Evolutionary conservation across 2,329 filamentous ascomycete genomes (phyloP).

Genomic region (Lachnellula arida): DNA sequence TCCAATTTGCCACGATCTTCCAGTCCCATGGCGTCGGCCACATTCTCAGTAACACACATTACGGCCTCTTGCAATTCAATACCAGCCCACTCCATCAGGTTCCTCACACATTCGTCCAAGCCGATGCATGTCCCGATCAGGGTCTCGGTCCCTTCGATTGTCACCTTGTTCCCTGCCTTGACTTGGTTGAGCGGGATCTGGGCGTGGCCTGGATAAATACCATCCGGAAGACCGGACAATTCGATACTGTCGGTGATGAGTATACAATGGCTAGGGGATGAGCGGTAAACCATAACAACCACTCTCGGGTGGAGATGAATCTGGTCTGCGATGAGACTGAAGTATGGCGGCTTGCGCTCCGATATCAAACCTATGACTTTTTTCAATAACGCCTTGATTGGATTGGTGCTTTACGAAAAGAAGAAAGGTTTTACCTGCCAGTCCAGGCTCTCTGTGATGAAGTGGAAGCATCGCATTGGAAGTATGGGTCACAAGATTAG

Average conservation of each 20-base stretch:
- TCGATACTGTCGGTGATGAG: conserved; percentile 52
- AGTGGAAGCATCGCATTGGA: conserved; percentile 51
- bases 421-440: conserved; percentile 37
- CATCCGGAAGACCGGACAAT: conserved; percentile 47
- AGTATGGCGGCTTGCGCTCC: conserved; percentile 37
- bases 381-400: not conserved
- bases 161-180: conserved; percentile 44
- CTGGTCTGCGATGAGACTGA: conserved; percentile 48
- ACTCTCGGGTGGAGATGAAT: conserved; percentile 49
- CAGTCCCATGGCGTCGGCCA: conserved; percentile 23
- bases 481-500: conserved; percentile 48
- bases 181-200: conserved; percentile 47
- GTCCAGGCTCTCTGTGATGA: conserved; percentile 45
- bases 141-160: conserved; percentile 48
- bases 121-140: conserved; percentile 49
- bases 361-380: conserved; percentile 28
- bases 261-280: conserved; percentile 43
- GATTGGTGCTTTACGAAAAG: not conserved
- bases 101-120: conserved; percentile 46
- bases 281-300: conserved; percentile 43
- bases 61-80: conserved; percentile 25
- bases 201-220: conserved; percentile 45
- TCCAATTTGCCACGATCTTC: conserved; percentile 24
- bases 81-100: conserved; percentile 26
- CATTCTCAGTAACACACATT: conserved; percentile 29